Evolutionary conservation across 441 rosid genomes (phyloP).

Genomic region (Raphanus hybrid): DNA sequence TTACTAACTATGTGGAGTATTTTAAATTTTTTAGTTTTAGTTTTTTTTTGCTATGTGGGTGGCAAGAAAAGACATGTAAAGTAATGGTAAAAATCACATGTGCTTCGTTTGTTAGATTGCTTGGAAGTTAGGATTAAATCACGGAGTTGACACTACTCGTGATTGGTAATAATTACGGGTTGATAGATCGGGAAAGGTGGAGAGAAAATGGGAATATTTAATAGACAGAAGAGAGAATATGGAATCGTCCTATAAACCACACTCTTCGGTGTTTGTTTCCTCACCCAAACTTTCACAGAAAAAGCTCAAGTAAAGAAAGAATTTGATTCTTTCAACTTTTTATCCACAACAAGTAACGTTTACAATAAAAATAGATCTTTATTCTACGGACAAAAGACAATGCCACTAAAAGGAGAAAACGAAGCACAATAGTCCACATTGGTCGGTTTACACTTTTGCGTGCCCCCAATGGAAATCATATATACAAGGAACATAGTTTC

Average conservation of each 20-base stretch:
- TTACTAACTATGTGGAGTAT: too few species aligned
- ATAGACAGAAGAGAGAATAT: conserved; percentile 1
- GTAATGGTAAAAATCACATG: conserved; percentile 35
- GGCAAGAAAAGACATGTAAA: not conserved
- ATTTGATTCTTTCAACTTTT: conserved; percentile 35
- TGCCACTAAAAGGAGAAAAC: not conserved
- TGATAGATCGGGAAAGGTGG: conserved; percentile 26
- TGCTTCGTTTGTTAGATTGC: conserved; percentile 23
- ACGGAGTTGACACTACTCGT: conserved; percentile 19
- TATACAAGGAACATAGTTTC: not conserved
- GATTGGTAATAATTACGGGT: conserved; percentile 27
- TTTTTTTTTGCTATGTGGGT: too few species aligned
- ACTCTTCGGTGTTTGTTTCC: conserved; percentile 29
- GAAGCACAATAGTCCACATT: conserved; percentile 16
- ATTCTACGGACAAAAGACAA: not conserved
- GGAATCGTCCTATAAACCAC: conserved; percentile 30
- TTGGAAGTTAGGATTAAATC: conserved; percentile 20
- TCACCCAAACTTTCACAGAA: conserved; percentile 32
- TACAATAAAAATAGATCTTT: not conserved
- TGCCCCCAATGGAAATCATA: conserved; percentile 23
- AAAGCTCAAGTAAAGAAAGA: conserved; percentile 34
- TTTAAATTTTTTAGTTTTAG: too few species aligned
- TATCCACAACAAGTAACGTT: conserved; percentile 33
- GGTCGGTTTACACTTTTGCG: conserved; percentile 28
- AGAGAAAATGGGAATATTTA: conserved; percentile 20